phyloP scores from a whole-genome alignment of 2,329 filamentous ascomycete species.

The Calonectria naviculata region DNA sequence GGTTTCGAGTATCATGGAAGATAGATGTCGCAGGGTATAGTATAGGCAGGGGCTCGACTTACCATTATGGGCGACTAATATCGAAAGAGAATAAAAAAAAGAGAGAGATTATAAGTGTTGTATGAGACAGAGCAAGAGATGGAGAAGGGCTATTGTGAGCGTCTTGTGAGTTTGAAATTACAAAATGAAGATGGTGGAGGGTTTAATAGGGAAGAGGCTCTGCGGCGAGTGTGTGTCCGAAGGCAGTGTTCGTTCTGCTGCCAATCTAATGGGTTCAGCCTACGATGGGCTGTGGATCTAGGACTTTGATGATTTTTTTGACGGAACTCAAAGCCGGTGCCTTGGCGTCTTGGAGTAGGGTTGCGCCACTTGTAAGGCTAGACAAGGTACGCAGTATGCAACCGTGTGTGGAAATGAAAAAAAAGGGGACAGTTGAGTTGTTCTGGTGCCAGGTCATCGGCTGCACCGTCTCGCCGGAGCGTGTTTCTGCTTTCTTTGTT shows the following conservation, averaged over 20 bases:
- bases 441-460: neutral
- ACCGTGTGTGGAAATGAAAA: too few relatives aligned
- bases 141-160: neutral
- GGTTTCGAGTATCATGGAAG: neutral
- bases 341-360: neutral
- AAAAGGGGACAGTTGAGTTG: neutral
- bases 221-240: neutral
- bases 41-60: neutral
- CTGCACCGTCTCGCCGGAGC: neutral
- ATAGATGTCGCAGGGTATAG: too few relatives aligned
- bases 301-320: neutral
- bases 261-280: neutral
- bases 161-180: neutral
- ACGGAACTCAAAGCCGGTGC: neutral
- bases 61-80: slow-evolving; percentile 8
- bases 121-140: neutral
- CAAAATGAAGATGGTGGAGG: neutral
- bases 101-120: neutral
- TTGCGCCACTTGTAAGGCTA: neutral
- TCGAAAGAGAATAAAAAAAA: neutral
- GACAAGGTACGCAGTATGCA: neutral
- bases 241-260: neutral
- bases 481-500: neutral
- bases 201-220: neutral
- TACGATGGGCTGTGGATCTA: neutral